Evolutionary conservation across 495 filamentous ascomycete genomes (phyloP).

Genomic region (Staphylotrichum tortipilum): DNA sequence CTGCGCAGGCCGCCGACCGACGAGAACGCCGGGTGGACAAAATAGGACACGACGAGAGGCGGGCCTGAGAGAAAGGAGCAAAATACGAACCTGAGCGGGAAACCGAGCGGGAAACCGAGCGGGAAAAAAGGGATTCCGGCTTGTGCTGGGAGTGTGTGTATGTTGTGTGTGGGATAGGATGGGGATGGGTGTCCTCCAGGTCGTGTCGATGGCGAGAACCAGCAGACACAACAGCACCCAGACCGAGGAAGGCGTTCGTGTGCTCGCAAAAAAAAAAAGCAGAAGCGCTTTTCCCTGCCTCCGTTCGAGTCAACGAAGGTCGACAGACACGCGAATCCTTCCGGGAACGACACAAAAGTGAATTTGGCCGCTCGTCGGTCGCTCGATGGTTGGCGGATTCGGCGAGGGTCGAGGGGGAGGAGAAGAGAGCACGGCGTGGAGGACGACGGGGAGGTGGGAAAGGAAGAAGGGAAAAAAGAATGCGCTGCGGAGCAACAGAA

Average conservation of each 20-base stretch:
- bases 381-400: conserved; percentile 22
- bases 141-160: too few relatives aligned
- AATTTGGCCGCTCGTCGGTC: conserved; percentile 34
- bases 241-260: conserved; percentile 14
- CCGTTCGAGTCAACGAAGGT: conserved; percentile 20
- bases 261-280: too few relatives aligned
- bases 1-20: too few relatives aligned
- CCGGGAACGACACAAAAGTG: conserved; percentile 32
- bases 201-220: conserved; percentile 8
- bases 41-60: background rate
- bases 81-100: conserved; percentile 24
- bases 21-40: background rate
- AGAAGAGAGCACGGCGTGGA: conserved; percentile 15
- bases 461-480: conserved; percentile 20
- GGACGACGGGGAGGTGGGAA: conserved; percentile 15
- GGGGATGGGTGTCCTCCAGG: conserved; percentile 13
- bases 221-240: conserved; percentile 18
- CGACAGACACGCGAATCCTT: conserved; percentile 22
- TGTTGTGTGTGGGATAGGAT: too few relatives aligned
- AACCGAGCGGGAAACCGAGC: too few relatives aligned
- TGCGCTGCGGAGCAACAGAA: conserved; percentile 13
- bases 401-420: conserved; percentile 13
- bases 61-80: background rate
- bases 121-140: too few relatives aligned
- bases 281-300: background rate